Percentiles rank a stretch among this genome's conserved stretches.
These are phyloP conservation scores for Raphidocelis subcapitata DNA, from an alignment of 139 green algal species.

Conservation along the genomic window DNA sequence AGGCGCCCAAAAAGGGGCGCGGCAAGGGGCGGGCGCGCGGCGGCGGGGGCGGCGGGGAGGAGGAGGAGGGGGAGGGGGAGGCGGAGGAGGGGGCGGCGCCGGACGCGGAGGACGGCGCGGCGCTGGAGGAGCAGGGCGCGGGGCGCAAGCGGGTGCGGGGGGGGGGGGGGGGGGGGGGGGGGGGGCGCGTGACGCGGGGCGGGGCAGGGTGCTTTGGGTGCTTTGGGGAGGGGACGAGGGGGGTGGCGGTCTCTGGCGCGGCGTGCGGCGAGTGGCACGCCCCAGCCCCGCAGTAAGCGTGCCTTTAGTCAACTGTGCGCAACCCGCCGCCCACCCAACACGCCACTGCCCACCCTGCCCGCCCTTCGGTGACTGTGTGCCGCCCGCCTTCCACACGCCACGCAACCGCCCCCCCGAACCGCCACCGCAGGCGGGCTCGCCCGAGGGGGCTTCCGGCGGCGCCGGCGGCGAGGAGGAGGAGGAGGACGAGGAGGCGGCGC, in stretches of 20 bases:
- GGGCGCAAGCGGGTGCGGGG: not conserved
- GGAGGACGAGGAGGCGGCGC: conserved; percentile 44
- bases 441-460: conserved; percentile 3
- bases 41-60: conserved; percentile 16
- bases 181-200: too few relatives aligned
- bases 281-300: too few relatives aligned
- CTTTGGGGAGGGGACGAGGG: too few relatives aligned
- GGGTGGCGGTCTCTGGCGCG: too few relatives aligned
- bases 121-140: conserved; percentile 19
- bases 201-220: not conserved
- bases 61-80: conserved; percentile 37
- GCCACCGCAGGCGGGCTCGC: too few relatives aligned
- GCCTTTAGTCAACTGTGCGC: too few relatives aligned
- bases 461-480: conserved; percentile 56
- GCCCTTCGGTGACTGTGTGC: too few relatives aligned
- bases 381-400: too few relatives aligned
- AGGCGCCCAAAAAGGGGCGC: conserved; percentile 42
- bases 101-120: conserved; percentile 21
- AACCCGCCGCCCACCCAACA: too few relatives aligned
- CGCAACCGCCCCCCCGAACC: too few relatives aligned
- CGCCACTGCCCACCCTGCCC: too few relatives aligned
- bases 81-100: conserved; percentile 3
- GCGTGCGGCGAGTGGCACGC: too few relatives aligned
- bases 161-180: not conserved
- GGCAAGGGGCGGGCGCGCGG: conserved; percentile 25